These are phyloP conservation scores for Erodium texanum DNA, from an alignment of 441 rosid genomes.

Conservation along the genomic window DNA sequence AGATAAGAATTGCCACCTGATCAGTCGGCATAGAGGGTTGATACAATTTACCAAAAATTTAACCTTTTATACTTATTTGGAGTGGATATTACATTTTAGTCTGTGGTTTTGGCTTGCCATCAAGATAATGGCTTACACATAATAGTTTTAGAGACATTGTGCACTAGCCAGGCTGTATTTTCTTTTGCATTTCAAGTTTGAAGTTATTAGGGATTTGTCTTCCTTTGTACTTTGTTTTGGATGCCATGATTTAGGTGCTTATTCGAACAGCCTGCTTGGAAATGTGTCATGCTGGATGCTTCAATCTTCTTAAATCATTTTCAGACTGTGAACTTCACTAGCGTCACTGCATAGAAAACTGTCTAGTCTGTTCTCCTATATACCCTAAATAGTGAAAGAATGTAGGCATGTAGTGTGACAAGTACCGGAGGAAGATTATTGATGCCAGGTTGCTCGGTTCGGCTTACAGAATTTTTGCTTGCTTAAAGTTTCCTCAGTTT, in stretches of 20 bases:
- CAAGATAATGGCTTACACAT: neutral
- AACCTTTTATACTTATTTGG: neutral
- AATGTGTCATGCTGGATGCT: neutral
- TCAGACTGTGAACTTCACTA: no score
- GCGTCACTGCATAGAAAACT: no score
- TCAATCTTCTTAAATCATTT: neutral
- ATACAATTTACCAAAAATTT: neutral
- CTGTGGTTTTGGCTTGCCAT: constrained; percentile 1
- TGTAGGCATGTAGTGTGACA: no score
- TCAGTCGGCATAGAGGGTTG: neutral
- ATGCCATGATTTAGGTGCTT: neutral
- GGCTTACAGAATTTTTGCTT: neutral
- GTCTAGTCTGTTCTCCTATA: no score
- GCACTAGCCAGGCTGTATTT: neutral
- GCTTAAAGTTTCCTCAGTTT: neutral
- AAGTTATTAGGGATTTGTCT: neutral
- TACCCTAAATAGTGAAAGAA: no score
- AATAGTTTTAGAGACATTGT: neutral
- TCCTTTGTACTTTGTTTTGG: neutral
- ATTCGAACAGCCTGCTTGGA: neutral
- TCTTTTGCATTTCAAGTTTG: neutral
- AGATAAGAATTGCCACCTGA: constrained; percentile 7
- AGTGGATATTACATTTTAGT: neutral
- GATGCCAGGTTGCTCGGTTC: neutral
- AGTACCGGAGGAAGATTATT: neutral